Percentiles rank a stretch among this genome's conserved stretches.
Conservation (phyloP, 1,139 yeast species). For the Wickerhamomyces sp. region DNA sequence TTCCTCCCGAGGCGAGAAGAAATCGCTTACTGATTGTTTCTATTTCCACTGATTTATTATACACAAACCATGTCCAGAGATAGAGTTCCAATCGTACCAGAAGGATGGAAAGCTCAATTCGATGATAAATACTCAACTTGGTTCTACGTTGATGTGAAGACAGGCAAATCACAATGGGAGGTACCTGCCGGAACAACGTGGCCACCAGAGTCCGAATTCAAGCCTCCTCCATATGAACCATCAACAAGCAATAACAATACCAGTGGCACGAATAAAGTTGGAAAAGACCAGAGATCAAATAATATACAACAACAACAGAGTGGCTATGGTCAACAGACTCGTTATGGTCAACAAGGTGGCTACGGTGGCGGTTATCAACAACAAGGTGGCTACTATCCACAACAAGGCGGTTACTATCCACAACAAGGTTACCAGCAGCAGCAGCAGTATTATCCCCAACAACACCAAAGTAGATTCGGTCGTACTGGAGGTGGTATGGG, state of each 20-base stretch:
- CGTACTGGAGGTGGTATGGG: slow-evolving; percentile 31
- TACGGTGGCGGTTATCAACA: slow-evolving; percentile 12
- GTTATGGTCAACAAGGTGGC: slow-evolving; percentile 10
- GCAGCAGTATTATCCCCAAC: slow-evolving; percentile 19
- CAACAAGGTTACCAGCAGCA: slow-evolving; percentile 20
- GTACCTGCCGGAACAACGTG: slow-evolving; percentile 61
- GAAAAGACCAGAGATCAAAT: slow-evolving; percentile 12
- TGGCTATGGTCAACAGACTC: slow-evolving; percentile 7
- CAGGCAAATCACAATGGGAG: slow-evolving; percentile 91
- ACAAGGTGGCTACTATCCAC: slow-evolving; percentile 12
- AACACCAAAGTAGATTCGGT: slow-evolving; percentile 30
- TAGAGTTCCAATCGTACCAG: slow-evolving; percentile 50
- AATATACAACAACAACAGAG: slow-evolving; percentile 5
- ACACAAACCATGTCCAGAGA: slow-evolving; percentile 8
- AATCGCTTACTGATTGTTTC: too few relatives aligned
- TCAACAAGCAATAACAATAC: slow-evolving; percentile 6
- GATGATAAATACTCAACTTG: slow-evolving; percentile 77
- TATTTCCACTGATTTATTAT: too few relatives aligned
- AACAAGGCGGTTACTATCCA: slow-evolving; percentile 13
- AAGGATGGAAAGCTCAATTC: slow-evolving; percentile 85
- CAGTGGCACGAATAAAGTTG: slow-evolving; percentile 5
- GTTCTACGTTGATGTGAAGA: slow-evolving; percentile 66
- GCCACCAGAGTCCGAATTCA: slow-evolving; percentile 21
- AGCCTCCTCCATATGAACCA: slow-evolving; percentile 22
- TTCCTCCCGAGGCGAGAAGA: too few relatives aligned